Evolutionary conservation across 2,329 filamentous ascomycete species (phyloP).

Genomic region (Diaporthe amygdali): DNA sequence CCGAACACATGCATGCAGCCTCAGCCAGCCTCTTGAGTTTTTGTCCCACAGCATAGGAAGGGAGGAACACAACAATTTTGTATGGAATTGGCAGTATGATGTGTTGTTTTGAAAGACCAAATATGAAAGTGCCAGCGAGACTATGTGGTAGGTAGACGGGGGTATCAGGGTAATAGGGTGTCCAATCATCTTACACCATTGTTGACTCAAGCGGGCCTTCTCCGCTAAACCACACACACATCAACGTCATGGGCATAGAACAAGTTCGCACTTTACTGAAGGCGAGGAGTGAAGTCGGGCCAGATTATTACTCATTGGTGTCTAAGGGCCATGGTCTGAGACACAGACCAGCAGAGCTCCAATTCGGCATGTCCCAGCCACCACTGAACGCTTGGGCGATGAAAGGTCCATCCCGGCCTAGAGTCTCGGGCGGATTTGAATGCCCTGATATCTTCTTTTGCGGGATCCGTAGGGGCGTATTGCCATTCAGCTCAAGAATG

Average conservation of each 20-base stretch:
- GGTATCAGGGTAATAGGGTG: neutral
- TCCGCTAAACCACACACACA: neutral
- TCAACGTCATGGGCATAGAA: neutral
- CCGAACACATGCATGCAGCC: neutral
- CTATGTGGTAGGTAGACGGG: neutral
- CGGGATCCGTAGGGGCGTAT: too few relatives aligned
- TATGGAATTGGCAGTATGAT: accelerated
- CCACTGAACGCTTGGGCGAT: too few relatives aligned
- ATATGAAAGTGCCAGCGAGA: too few relatives aligned
- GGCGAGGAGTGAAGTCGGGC: neutral
- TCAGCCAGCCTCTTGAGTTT: neutral
- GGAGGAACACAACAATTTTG: neutral
- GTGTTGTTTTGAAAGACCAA: too few relatives aligned
- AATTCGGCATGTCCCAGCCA: too few relatives aligned
- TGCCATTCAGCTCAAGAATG: too few relatives aligned
- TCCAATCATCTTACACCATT: constrained; percentile 8
- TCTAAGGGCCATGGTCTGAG: accelerated
- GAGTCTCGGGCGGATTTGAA: too few relatives aligned
- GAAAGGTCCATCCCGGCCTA: too few relatives aligned
- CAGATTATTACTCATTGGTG: neutral
- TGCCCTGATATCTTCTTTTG: too few relatives aligned
- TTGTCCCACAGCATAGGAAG: neutral
- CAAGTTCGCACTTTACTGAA: neutral
- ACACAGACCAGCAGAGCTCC: neutral
- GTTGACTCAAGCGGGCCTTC: neutral